Evolutionary conservation across 2,329 filamentous ascomycete species (phyloP), one percentile per base, ranked within the genome.

Genomic region (Pseudogymnoascus sp.): DNA sequence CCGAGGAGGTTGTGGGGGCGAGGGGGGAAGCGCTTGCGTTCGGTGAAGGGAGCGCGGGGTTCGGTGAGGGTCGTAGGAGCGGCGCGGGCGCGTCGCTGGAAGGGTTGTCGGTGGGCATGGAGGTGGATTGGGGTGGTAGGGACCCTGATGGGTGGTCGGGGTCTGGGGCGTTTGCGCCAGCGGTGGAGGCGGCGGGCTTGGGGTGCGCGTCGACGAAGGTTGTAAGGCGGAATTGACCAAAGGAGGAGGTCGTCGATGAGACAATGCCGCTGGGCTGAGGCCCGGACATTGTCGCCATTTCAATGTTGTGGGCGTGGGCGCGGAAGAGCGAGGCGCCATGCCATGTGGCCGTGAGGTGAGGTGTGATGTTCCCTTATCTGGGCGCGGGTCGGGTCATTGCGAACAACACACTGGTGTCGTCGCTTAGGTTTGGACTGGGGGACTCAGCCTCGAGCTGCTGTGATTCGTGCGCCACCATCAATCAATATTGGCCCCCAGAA

Each of bases 151-250:
- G 3, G 36, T n/a, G 4, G 35, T 17, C 44, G 38, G 41, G 9
- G 35, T 35, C 35, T 5, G 17, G 27, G 58, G 10, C 27, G 15
- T 33, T 15, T 62, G 29, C 41, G 41, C 41, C 41, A 27, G 41
- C 41, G 39, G 62, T 36, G 21, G 31, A 25, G 10, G 17, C 12
- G 38, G 65, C 44, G 62, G 58, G 61, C 58, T 63, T 63, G 38
- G 63, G 62, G 36, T 60, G 60, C 60, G 58, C 61, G 48, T 65
- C 65, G 39, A 68, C 66, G 61, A 68, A 68, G 63, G 66, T 63
- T 21, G 62, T 63, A 13, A 66, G 48, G 17, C 64, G 65, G 58
- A 70, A 69, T 60, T 67, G 66, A 58, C 63, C 59, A 62, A 67
- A 66, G n/a, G 63, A 68, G 4, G 66, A 64, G n/a, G 48, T 63